Conservation (phyloP, 768 basidiomycete species). For the Hygrocybe punicea region DNA sequence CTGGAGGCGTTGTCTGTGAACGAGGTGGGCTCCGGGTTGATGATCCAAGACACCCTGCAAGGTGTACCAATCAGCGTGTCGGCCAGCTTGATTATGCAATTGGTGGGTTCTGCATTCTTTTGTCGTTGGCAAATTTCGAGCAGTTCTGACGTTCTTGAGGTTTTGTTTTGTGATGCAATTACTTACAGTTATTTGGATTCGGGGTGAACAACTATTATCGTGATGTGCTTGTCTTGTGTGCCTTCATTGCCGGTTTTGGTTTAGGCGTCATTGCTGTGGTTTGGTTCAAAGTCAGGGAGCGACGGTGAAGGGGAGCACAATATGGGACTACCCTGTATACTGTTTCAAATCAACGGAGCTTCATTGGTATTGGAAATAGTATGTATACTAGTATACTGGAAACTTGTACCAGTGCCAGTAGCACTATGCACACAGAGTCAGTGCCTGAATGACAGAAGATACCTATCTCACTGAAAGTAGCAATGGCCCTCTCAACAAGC, state of each 20-base stretch:
- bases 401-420: too few species aligned
- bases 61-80: constrained; percentile 82
- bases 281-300: constrained; percentile 74
- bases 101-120: constrained; percentile 46
- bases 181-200: constrained; percentile 78
- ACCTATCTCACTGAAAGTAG: neutral
- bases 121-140: neutral
- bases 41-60: constrained; percentile 73
- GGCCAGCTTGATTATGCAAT: constrained; percentile 80
- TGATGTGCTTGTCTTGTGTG: constrained; percentile 84
- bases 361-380: too few species aligned
- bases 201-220: constrained; percentile 78
- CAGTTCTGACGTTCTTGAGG: neutral
- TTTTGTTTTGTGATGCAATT: neutral
- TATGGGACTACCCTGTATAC: too few species aligned
- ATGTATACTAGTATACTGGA: too few species aligned
- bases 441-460: too few species aligned
- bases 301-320: constrained; percentile 53
- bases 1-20: constrained; percentile 89
- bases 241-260: constrained; percentile 78
- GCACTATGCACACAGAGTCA: neutral
- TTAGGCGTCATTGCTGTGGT: constrained; percentile 70
- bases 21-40: constrained; percentile 84
- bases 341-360: too few species aligned
- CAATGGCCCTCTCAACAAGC: neutral